Evolutionary conservation across 192 early-diverging fungal genomes (phyloP).

Genomic region (Coemansia sp.): DNA sequence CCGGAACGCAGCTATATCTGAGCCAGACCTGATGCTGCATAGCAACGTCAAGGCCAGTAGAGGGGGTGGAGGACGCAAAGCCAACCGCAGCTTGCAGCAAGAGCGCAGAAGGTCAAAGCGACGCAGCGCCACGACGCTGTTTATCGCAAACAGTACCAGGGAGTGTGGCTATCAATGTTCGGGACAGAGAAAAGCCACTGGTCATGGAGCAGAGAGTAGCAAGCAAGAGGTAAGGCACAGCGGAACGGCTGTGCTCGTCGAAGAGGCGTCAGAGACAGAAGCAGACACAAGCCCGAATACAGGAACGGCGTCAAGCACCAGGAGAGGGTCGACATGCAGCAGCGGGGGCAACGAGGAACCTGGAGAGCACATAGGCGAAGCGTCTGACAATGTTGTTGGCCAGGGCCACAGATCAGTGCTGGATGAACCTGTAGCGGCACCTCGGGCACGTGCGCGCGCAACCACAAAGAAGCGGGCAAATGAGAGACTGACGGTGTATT

Average conservation of each 20-base stretch:
- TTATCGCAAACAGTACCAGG: conserved; percentile 20
- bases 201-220: neutral
- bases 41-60: neutral
- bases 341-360: neutral
- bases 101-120: conserved; percentile 47
- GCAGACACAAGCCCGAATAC: neutral
- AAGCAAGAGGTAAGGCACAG: neutral
- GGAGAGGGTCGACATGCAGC: neutral
- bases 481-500: conserved; percentile 55
- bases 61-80: too few species aligned
- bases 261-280: neutral
- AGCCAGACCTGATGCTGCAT: neutral
- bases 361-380: neutral
- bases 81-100: conserved; percentile 21
- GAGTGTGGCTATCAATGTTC: too few species aligned
- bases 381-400: neutral
- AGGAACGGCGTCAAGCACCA: neutral
- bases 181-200: too few species aligned
- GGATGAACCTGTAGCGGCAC: neutral
- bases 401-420: neutral
- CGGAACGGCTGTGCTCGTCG: neutral
- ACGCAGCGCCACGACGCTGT: conserved; percentile 44
- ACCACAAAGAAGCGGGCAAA: conserved; percentile 31
- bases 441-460: conserved; percentile 25
- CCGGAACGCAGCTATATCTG: neutral